These are phyloP conservation scores for Ophiostoma montium DNA, from an alignment of 2,329 filamentous ascomycete genomes.

Conservation along the genomic window DNA sequence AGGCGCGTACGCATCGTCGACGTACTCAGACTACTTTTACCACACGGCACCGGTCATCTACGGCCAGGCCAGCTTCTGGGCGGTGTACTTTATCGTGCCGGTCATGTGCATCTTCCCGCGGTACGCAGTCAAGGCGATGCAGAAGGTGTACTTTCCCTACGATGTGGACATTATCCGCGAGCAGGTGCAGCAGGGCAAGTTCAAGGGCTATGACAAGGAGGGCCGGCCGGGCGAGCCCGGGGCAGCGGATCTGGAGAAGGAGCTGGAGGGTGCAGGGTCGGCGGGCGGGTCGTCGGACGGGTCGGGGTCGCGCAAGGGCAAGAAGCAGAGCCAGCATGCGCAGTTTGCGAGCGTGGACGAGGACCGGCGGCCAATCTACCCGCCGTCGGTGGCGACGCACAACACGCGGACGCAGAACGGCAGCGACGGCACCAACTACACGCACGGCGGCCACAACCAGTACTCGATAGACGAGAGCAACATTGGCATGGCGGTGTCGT, in stretches of 20 bases:
- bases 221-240: slow-evolving; percentile 19
- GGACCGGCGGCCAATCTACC: slow-evolving; percentile 84
- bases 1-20: slow-evolving; percentile 56
- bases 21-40: slow-evolving; percentile 48
- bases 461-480: slow-evolving; percentile 41
- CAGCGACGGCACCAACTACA: slow-evolving; percentile 83
- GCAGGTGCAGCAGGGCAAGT: slow-evolving; percentile 71
- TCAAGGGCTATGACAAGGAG: slow-evolving; percentile 47
- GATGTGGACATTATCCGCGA: slow-evolving; percentile 95
- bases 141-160: slow-evolving; percentile 87
- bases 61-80: slow-evolving; percentile 74
- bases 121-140: slow-evolving; percentile 71
- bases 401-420: slow-evolving; percentile 77
- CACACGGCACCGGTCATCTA: slow-evolving; percentile 67
- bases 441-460: slow-evolving; percentile 7
- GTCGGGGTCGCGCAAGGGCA: slow-evolving; percentile 40
- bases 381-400: slow-evolving; percentile 75
- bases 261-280: slow-evolving; percentile 28
- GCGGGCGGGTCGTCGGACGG: slow-evolving; percentile 24
- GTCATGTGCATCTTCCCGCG: slow-evolving; percentile 76
- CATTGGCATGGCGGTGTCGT: slow-evolving; percentile 39
- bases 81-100: slow-evolving; percentile 62
- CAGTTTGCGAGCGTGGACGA: slow-evolving; percentile 60
- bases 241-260: slow-evolving; percentile 18
- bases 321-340: slow-evolving; percentile 32